Evolutionary conservation across 768 basidiomycete species (phyloP), one percentile per base, ranked within the genome.

Genomic region (Lactifluus echinatus): DNA sequence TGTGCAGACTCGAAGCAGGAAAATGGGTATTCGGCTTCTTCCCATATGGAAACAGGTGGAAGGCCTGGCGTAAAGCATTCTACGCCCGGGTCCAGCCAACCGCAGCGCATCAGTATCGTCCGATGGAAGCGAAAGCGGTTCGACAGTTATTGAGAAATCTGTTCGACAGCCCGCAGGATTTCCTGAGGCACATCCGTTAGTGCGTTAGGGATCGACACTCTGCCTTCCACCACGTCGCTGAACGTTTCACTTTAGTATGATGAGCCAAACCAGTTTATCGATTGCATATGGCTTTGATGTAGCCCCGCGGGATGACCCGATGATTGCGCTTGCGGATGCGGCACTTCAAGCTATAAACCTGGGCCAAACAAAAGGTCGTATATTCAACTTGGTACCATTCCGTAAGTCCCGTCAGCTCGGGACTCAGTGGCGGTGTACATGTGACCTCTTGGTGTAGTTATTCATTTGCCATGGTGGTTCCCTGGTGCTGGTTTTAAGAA

Each of bases 221-320:
- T 37, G 24, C 29, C n/a, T 21, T 21, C 19, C 45, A 26, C 21
- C 39, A 54, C 11, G n/a, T n/a, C 31, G 29, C 23, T 50, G 8
- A 50, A 23, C 14, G 17, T 15, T 42, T 44, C 21, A 14, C 43
- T 17, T 39, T 28, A 60, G 53, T 15, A 44, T 73, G 61, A 66
- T 73, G 0, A 75, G 70, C 10, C 67, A 71, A n/a, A 63, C 74
- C 29, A 65, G 73, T 19, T 63, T 80, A 49, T 71, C 70, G 0
- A 57, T 78, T 7, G 72, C 75, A 0, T 80, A 81, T 59, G 81
- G 80, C 1, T 68, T 79, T 17, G 64, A 73, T 11, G 68, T 76
- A 8, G 56, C 68, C 29, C 66, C 73, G 0, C 48, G 64, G 14
- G 63, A 75, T 52, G 80, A 81, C 61, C 75, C 78, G 2, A 75